Percentiles rank a stretch among this genome's conserved stretches.
These are phyloP conservation scores for Stagonosporopsis vannaccii DNA, from an alignment of 2,329 filamentous ascomycete species.

Conservation along the genomic window DNA sequence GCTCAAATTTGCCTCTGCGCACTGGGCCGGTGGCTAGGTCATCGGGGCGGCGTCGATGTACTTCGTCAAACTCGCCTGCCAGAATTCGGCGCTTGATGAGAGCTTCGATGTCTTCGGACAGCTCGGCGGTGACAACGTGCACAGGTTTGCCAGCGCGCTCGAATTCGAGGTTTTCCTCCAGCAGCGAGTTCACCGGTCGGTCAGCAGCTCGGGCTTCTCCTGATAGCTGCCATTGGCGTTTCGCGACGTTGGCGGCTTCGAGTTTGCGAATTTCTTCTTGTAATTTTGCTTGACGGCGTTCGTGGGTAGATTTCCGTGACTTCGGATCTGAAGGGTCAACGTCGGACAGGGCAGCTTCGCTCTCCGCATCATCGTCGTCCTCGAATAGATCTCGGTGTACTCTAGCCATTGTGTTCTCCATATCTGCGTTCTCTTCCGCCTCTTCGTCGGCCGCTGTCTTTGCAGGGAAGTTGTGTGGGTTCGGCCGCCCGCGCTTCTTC, in stretches of 20 bases:
- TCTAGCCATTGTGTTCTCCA: conserved; percentile 83
- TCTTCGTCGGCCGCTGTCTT: conserved; percentile 29
- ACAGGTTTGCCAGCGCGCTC: conserved; percentile 95
- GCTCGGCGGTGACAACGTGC: conserved; percentile 88
- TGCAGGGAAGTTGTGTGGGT: conserved; percentile 59
- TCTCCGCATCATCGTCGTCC: conserved; percentile 67
- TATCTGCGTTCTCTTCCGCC: conserved; percentile 61
- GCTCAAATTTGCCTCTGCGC: conserved; percentile 76
- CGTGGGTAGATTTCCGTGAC: conserved; percentile 82
- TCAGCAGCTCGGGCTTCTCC: conserved; percentile 86
- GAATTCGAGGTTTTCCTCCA: conserved; percentile 95
- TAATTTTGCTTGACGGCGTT: conserved; percentile 84
- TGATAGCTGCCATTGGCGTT: conserved; percentile 87
- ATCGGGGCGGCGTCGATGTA: conserved; percentile 81
- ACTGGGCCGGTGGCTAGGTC: conserved; percentile 68
- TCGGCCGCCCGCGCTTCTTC: conserved; percentile 60
- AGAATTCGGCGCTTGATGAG: conserved; percentile 94
- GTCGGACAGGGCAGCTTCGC: conserved; percentile 65
- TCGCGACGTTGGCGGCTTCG: conserved; percentile 86
- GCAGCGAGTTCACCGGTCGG: conserved; percentile 86
- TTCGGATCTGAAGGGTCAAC: conserved; percentile 72
- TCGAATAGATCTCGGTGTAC: conserved; percentile 92
- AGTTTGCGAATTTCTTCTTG: conserved; percentile 89
- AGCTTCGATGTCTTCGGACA: conserved; percentile 89
- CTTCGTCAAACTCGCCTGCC: conserved; percentile 89